Base-by-base conservation (phyloP, 176 grass and related monocot species). In the Luzula sylvatica region DNA sequence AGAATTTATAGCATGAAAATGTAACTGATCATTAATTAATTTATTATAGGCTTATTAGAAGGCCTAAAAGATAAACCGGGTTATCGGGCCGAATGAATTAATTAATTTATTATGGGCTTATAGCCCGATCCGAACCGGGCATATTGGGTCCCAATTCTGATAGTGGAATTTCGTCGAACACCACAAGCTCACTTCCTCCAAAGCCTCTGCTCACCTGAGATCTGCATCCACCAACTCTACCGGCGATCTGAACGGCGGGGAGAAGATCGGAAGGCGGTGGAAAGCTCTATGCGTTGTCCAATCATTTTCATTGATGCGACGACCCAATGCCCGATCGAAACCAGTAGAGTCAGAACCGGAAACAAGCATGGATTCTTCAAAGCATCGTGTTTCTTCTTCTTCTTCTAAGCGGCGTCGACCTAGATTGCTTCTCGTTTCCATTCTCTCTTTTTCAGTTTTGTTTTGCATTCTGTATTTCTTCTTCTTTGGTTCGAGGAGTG, bases 251-350 rank as follows among this genome's bases (percentile, higher is more conserved):
- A n/a, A 58, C 49, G 17, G 54, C 54, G 28, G 22, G 42, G 22
- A 29, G 58, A 48, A 63, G 17, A 29, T n/a, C 48, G 24, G 20
- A 42, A 26, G 15, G 40, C 19, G 23, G 5, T 26, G 19, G 3
- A n/a, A 57, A 14, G 3, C 25, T 39, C 24, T 24, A 63, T 64
- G 42, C 18, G 20, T n/a, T n/a, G n/a, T n/a, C n/a, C n/a, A 32
- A 12, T 12, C 7, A 20, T 43, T 40, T 52, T 39, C 26, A 56
- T 74, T 65, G 71, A 85, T 92, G 87, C 76, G 76, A 55, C 69
- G 76, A 4, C 17, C 55, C 27, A 75, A 77, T 78, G 76, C 65
- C 47, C 61, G 69, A 46, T 21, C 35, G 58, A 53, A 74, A 15
- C 46, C 68, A 22, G 11, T 49, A 19, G 58, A 64, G 6, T 32